These are phyloP conservation scores for Raphanus raphanistrum DNA, from an alignment of 345 rosid genomes.

Conservation along the genomic window DNA sequence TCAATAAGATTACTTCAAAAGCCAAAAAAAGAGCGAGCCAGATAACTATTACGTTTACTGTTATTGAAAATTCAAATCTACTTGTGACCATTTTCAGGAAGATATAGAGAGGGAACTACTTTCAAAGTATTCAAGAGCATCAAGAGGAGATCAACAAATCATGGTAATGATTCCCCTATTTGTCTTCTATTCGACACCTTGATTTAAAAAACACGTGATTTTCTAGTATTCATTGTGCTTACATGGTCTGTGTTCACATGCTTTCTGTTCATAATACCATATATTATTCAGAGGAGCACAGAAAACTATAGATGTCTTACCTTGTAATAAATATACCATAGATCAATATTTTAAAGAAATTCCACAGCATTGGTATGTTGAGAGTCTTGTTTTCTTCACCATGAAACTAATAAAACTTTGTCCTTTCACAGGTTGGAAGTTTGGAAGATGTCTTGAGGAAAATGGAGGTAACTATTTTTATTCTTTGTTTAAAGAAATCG, in stretches of 20 bases:
- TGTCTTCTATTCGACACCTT: not conserved
- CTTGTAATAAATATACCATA: not conserved
- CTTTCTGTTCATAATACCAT: not conserved
- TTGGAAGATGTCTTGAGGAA: slow-evolving; percentile 85
- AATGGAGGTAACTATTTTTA: slow-evolving; percentile 71
- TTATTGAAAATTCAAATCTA: not conserved
- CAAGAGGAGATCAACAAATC: slow-evolving; percentile 83
- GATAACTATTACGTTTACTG: not conserved
- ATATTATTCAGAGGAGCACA: not conserved
- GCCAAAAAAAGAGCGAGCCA: not conserved
- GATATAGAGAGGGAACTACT: slow-evolving; percentile 86
- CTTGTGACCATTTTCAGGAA: slow-evolving; percentile 51
- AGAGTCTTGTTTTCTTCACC: not conserved
- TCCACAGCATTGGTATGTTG: not conserved
- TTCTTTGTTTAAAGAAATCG: not conserved
- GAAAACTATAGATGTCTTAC: not conserved
- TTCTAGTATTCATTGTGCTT: not conserved
- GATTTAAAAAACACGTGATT: not conserved
- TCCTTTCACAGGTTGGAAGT: slow-evolving; percentile 73
- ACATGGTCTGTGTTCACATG: not conserved
- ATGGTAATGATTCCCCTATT: slow-evolving; percentile 52
- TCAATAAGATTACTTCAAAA: not conserved
- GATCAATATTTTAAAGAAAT: not conserved
- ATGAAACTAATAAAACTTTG: slow-evolving; percentile 16
- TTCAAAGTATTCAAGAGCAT: slow-evolving; percentile 62